Percentiles rank a stretch among this genome's conserved stretches.
Conservation (phyloP, 208 protist genomes). For the Plasmodiophora brassicae region DNA sequence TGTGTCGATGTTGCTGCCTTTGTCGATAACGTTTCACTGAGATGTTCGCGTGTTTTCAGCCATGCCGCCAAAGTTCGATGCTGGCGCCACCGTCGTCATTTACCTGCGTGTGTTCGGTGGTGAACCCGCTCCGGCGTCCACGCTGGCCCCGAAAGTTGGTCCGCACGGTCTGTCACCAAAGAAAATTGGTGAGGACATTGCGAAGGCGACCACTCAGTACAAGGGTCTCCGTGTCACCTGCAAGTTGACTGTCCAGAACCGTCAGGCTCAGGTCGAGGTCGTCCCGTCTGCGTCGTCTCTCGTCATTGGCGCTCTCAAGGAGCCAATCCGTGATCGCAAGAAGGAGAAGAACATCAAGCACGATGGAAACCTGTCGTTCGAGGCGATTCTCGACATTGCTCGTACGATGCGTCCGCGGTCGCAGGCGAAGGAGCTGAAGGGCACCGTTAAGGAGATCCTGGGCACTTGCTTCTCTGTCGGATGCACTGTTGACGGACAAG, state of each 20-base stretch:
- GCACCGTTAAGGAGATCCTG: constrained; percentile 96
- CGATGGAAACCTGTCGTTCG: constrained; percentile 91
- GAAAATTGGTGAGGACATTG: constrained; percentile 99
- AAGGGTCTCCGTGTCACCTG: constrained; percentile 97
- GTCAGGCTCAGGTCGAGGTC: constrained; percentile 88
- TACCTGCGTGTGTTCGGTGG: constrained; percentile 93
- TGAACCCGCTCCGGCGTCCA: constrained; percentile 89
- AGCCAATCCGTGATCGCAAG: constrained; percentile 97
- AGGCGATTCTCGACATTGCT: constrained; percentile 94
- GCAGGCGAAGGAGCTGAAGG: constrained; percentile 82
- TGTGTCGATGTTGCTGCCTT: too few species aligned
- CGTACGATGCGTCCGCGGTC: constrained; percentile 84
- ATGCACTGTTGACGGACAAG: constrained; percentile 92
- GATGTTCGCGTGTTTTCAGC: too few species aligned
- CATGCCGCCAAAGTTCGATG: constrained; percentile 98
- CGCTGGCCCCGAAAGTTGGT: constrained; percentile 98
- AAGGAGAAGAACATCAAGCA: constrained; percentile 93
- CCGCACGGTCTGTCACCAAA: constrained; percentile 98
- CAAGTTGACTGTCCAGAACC: constrained; percentile 96
- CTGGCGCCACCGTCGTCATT: constrained; percentile 84
- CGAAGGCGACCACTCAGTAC: constrained; percentile 94
- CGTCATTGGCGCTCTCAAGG: constrained; percentile 96
- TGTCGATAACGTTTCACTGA: too few species aligned
- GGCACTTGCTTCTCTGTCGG: constrained; percentile 94
- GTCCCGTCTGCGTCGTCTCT: constrained; percentile 91